These are phyloP conservation scores for Blastomyces parvus DNA, from an alignment of 2,329 filamentous ascomycete genomes.

Conservation along the genomic window DNA sequence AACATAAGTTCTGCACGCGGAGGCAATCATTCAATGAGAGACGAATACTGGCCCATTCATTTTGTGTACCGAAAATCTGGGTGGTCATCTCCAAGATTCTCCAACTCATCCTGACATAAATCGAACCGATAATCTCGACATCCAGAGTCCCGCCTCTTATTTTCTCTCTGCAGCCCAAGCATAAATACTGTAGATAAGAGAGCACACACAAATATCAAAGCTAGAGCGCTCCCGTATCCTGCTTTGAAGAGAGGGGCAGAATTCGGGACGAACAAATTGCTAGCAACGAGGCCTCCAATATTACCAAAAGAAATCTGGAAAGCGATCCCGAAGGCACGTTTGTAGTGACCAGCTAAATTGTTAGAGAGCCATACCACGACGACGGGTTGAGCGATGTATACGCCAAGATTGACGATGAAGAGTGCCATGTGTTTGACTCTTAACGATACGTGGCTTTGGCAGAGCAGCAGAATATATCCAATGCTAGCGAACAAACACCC, in stretches of 20 bases:
- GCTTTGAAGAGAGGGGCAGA: constrained; percentile 24
- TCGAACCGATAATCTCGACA: constrained; percentile 29
- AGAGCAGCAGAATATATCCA: constrained; percentile 49
- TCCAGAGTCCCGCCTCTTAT: constrained; percentile 27
- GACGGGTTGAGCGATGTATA: constrained; percentile 51
- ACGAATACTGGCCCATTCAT: constrained; percentile 11
- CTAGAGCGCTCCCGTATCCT: constrained; percentile 37
- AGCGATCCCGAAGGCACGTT: constrained; percentile 56
- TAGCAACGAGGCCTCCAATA: constrained; percentile 53
- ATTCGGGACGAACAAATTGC: constrained; percentile 24
- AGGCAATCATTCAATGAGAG: neutral
- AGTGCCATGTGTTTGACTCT: constrained; percentile 46
- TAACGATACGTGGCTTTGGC: constrained; percentile 39
- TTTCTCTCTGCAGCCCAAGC: constrained; percentile 28
- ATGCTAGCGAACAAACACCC: constrained; percentile 43
- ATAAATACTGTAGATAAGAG: constrained; percentile 24
- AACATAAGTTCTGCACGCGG: neutral
- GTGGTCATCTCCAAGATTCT: constrained; percentile 34
- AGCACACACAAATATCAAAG: constrained; percentile 28
- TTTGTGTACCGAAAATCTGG: constrained; percentile 32
- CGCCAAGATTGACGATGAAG: constrained; percentile 46
- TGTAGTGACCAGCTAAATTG: constrained; percentile 61
- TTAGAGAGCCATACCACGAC: constrained; percentile 59
- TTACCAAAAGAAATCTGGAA: constrained; percentile 59
- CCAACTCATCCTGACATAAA: constrained; percentile 27